Evolutionary conservation across 257 asterid species (phyloP).

Genomic region (Fraxinus excelsior): DNA sequence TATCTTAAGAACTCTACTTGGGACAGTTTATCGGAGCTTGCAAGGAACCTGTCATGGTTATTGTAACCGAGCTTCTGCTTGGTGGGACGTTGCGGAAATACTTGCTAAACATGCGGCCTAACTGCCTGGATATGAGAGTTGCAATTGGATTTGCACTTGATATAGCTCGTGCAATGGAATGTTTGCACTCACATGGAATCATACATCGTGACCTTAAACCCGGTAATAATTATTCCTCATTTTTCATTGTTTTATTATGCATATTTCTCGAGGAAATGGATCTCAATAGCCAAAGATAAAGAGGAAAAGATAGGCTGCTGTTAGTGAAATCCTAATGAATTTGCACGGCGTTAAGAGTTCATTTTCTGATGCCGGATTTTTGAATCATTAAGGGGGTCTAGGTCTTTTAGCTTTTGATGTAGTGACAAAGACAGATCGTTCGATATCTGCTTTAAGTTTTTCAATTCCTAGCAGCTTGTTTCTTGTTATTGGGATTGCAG

Average conservation of each 20-base stretch:
- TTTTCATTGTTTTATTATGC: neutral
- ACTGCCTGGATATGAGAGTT: conserved; percentile 63
- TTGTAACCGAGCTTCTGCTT: conserved; percentile 78
- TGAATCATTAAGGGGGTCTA: too few relatives aligned
- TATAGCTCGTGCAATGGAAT: conserved; percentile 93
- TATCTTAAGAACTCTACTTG: neutral
- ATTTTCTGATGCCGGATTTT: neutral
- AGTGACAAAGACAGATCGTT: too few relatives aligned
- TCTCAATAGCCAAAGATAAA: neutral
- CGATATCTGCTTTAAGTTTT: too few relatives aligned
- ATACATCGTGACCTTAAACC: conserved; percentile 94
- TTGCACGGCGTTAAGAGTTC: neutral
- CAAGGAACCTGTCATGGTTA: conserved; percentile 89
- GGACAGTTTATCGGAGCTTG: conserved; percentile 91
- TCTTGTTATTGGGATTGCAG: too few relatives aligned
- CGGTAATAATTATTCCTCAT: conserved; percentile 40
- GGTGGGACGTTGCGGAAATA: conserved; percentile 86
- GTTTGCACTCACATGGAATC: conserved; percentile 88
- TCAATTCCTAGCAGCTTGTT: too few relatives aligned
- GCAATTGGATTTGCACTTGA: conserved; percentile 86
- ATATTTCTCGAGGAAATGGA: neutral
- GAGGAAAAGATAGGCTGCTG: neutral
- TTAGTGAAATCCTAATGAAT: neutral
- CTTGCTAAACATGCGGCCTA: conserved; percentile 71
- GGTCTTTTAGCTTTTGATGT: too few relatives aligned